Evolutionary conservation across 1,139 yeast genomes (phyloP).

Genomic region (Hemisphaericaspora xylanilytica): DNA sequence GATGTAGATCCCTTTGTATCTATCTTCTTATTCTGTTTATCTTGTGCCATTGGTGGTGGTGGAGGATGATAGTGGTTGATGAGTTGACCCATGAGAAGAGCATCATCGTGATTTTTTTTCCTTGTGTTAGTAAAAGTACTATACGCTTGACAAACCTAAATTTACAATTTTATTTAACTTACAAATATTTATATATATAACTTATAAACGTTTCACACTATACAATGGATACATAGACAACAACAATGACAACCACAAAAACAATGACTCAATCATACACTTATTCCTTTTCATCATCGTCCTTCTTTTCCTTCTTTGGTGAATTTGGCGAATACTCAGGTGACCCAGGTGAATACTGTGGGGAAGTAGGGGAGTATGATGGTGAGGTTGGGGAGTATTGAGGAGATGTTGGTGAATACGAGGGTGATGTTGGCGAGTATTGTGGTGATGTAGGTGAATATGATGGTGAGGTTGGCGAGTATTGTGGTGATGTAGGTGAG

Average conservation of each 20-base stretch:
- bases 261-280: no score
- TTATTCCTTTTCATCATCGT: constrained; percentile 10
- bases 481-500: constrained; percentile 69
- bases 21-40: constrained; percentile 5
- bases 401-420: constrained; percentile 53
- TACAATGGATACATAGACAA: constrained; percentile 1
- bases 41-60: constrained; percentile 4
- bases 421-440: constrained; percentile 61
- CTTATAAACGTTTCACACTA: constrained; percentile 2
- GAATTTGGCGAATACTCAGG: constrained; percentile 44
- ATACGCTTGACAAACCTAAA: no score
- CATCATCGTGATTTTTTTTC: not conserved
- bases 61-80: no score
- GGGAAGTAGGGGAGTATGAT: constrained; percentile 48
- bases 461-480: constrained; percentile 52
- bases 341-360: constrained; percentile 59
- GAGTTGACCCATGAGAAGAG: not conserved
- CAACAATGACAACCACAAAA: not conserved
- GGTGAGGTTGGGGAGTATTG: constrained; percentile 52
- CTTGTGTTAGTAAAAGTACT: no score
- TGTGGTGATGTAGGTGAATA: constrained; percentile 64
- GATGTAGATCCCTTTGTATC: constrained; percentile 20
- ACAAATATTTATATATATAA: constrained; percentile 1
- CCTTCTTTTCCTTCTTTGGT: constrained; percentile 12
- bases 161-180: constrained; percentile 1